Percentiles rank a stretch among this genome's conserved stretches.
These are phyloP conservation scores for Bolboschoenus planiculmis DNA, from an alignment of 176 grass and related monocot species.

Conservation along the genomic window DNA sequence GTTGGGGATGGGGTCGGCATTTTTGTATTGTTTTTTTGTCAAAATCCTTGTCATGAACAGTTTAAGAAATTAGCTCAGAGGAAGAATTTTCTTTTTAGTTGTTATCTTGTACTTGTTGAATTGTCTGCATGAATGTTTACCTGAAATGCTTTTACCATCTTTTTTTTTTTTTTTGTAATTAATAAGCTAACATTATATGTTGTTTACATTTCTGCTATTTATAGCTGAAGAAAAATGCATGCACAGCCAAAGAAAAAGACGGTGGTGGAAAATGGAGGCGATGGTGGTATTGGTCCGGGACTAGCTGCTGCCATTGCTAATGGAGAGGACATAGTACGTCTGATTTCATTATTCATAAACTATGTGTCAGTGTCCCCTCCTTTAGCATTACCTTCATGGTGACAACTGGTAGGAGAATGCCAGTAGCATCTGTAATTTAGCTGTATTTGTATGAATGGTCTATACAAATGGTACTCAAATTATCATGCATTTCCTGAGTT, in stretches of 20 bases:
- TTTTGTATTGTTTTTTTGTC: not conserved
- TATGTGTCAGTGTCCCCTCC: not conserved
- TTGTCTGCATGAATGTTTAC: not conserved
- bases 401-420: not conserved
- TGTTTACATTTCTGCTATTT: slow-evolving; percentile 15
- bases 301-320: slow-evolving; percentile 57
- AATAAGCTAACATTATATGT: not conserved
- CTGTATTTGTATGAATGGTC: not conserved
- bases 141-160: not conserved
- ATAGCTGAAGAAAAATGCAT: slow-evolving; percentile 39
- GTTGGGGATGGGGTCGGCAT: not conserved
- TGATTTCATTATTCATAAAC: not conserved
- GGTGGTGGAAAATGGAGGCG: slow-evolving; percentile 44
- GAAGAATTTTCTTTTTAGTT: not conserved
- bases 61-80: not conserved
- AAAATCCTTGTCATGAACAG: not conserved
- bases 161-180: not conserved
- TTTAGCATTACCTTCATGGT: not conserved
- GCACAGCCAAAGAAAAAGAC: slow-evolving; percentile 55
- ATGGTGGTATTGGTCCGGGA: slow-evolving; percentile 33
- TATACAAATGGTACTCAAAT: not conserved
- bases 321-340: slow-evolving; percentile 56
- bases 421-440: not conserved
- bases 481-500: not conserved
- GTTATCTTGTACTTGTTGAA: not conserved